A percentile compares a stretch with the other conserved stretches of the same genome.
Conservation (phyloP, 176 grass and related monocot genomes). For the Olyra latifolia region DNA sequence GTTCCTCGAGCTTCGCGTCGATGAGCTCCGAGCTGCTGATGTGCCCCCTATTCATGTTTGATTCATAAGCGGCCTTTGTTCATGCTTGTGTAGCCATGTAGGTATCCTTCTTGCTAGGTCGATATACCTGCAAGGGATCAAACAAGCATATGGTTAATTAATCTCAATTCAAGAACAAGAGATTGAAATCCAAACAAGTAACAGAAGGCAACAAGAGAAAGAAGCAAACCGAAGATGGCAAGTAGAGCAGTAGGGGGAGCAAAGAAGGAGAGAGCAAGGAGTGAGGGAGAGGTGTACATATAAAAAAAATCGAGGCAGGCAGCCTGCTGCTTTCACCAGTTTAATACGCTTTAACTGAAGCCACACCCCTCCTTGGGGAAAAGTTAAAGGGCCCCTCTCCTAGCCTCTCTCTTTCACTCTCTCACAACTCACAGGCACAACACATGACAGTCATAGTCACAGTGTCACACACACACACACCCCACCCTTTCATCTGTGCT, state of each 20-base stretch:
- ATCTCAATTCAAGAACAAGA: conserved; percentile 26
- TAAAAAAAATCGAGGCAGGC: conserved; percentile 75
- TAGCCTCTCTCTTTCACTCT: conserved; percentile 9
- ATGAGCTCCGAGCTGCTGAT: conserved; percentile 86
- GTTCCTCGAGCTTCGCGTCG: conserved; percentile 90
- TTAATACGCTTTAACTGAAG: conserved; percentile 91
- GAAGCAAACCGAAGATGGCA: conserved; percentile 35
- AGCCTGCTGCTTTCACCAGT: conserved; percentile 55
- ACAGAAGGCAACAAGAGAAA: background rate
- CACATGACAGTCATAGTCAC: background rate
- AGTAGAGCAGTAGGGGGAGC: conserved; percentile 42
- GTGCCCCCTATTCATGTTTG: conserved; percentile 55
- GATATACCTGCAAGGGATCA: conserved; percentile 35
- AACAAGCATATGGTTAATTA: background rate
- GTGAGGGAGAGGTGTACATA: conserved; percentile 58
- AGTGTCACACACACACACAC: background rate
- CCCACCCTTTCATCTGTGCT: conserved; percentile 39
- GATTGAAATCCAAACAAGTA: conserved; percentile 17
- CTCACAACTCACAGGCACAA: conserved; percentile 25
- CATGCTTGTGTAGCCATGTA: conserved; percentile 28
- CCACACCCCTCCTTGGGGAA: conserved; percentile 58
- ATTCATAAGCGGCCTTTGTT: conserved; percentile 38
- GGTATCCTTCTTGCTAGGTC: conserved; percentile 3
- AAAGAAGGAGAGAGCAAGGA: conserved; percentile 34
- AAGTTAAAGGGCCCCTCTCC: conserved; percentile 67